A percentile compares a stretch with the other conserved stretches of the same genome.
Evolutionary conservation across 805 yeast genomes (phyloP).

Genomic region (Candida anglica): DNA sequence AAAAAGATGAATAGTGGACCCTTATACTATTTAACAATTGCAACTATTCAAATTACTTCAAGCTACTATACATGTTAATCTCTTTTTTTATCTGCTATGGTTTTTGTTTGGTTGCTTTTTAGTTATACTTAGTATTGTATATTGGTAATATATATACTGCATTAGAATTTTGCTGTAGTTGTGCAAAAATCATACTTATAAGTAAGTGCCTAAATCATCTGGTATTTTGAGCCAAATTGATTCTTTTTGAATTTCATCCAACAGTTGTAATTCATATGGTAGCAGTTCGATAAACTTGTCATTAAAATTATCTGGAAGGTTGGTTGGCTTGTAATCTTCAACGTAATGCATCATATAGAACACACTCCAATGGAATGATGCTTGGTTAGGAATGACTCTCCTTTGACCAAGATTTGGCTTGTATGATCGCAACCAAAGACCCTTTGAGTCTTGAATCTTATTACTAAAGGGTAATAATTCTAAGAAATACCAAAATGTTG

Average conservation of each 20-base stretch:
- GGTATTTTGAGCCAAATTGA: conserved; percentile 30
- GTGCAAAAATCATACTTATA: too few relatives aligned
- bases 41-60: too few relatives aligned
- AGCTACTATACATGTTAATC: too few relatives aligned
- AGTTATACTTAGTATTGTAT: conserved; percentile 7
- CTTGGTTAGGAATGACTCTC: conserved; percentile 46
- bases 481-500: conserved; percentile 56
- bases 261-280: not conserved
- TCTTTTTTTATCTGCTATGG: too few relatives aligned
- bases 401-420: conserved; percentile 55
- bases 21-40: too few relatives aligned
- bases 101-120: too few relatives aligned
- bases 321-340: conserved; percentile 40
- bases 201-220: conserved; percentile 22
- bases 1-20: too few relatives aligned
- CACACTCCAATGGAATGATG: conserved; percentile 61
- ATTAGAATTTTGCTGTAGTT: conserved; percentile 7
- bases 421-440: conserved; percentile 48
- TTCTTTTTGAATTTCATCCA: not conserved
- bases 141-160: conserved; percentile 13
- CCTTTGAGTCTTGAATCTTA: conserved; percentile 42
- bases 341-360: conserved; percentile 50
- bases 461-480: conserved; percentile 60
- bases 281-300: not conserved
- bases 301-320: conserved; percentile 11